phyloP scores from a whole-genome alignment of 345 rosid species.

The Gossypium thurberi region DNA sequence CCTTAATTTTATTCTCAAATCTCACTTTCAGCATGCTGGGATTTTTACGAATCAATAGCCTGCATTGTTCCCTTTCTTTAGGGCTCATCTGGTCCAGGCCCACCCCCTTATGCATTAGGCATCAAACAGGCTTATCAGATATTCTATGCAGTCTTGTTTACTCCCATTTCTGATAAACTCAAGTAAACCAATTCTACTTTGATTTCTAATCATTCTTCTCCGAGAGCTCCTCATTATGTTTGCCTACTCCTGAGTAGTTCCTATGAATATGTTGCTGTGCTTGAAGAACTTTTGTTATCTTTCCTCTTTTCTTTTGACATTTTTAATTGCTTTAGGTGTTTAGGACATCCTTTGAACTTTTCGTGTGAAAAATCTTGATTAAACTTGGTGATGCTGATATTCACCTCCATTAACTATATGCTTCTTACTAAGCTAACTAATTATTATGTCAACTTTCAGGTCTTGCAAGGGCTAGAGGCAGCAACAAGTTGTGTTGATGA shows the following conservation, averaged over 20 bases:
- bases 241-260: neutral
- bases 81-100: neutral
- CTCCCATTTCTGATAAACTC: neutral
- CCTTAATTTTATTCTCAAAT: neutral
- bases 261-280: neutral
- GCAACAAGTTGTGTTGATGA: slow-evolving; percentile 92
- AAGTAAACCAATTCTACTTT: neutral
- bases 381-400: neutral
- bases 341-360: neutral
- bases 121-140: neutral
- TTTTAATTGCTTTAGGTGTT: neutral
- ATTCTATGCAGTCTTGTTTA: neutral
- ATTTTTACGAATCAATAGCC: neutral
- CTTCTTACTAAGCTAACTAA: neutral
- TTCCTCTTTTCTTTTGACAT: neutral
- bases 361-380: neutral
- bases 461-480: slow-evolving; percentile 88
- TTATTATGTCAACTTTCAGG: slow-evolving; percentile 41
- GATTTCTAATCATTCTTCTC: neutral
- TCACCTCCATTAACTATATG: neutral
- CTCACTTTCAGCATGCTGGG: neutral
- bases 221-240: neutral
- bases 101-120: neutral
- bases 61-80: neutral
- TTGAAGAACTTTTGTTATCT: neutral